A percentile compares a stretch with the other conserved stretches of the same genome.
Conservation (phyloP, 805 yeast species). For the Ogataea methanolica region DNA sequence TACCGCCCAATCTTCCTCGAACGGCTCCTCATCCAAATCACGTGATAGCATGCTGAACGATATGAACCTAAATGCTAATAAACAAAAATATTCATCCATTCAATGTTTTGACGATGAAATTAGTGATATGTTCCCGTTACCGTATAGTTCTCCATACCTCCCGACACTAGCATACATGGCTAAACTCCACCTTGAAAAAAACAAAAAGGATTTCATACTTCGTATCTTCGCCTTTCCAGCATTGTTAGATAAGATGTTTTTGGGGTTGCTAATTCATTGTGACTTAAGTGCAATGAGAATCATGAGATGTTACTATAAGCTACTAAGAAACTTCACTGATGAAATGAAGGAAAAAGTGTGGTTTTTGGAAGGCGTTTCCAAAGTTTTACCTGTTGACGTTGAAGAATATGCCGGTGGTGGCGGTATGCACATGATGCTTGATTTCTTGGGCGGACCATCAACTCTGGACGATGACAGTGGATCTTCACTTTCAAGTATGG, state of each 20-base stretch:
- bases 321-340: constrained; percentile 74
- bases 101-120: constrained; percentile 84
- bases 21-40: constrained; percentile 4
- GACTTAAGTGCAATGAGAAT: constrained; percentile 87
- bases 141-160: constrained; percentile 76
- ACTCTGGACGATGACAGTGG: constrained; percentile 38
- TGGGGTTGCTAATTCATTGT: constrained; percentile 75
- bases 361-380: constrained; percentile 89
- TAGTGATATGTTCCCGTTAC: constrained; percentile 81
- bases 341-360: constrained; percentile 89
- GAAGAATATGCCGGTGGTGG: constrained; percentile 90
- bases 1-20: constrained; percentile 4
- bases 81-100: constrained; percentile 45
- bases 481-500: constrained; percentile 31
- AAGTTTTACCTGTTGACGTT: constrained; percentile 85
- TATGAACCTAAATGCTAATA: constrained; percentile 4
- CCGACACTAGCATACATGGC: constrained; percentile 85
- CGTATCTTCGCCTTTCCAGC: constrained; percentile 94
- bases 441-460: constrained; percentile 67
- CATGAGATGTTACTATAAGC: constrained; percentile 81
- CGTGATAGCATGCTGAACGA: constrained; percentile 10
- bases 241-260: constrained; percentile 71
- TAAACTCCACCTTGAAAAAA: constrained; percentile 74
- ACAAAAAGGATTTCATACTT: constrained; percentile 79
- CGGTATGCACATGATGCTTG: constrained; percentile 89